phyloP scores from a whole-genome alignment of 306 rosid species.

The Lathyrus aphaca region DNA sequence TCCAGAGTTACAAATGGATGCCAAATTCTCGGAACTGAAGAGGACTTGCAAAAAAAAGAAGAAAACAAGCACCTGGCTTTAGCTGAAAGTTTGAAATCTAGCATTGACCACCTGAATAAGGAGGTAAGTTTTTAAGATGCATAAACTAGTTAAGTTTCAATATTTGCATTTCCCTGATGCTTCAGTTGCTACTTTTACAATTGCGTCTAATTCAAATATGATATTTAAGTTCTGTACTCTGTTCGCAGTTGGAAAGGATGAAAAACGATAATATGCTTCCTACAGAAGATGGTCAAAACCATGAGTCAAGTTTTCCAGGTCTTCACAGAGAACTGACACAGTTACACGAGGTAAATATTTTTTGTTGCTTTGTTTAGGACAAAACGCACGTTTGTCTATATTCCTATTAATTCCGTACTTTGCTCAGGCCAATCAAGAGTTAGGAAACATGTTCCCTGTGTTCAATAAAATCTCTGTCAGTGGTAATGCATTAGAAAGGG shows the following conservation, averaged over 20 bases:
- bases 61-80: conserved; percentile 61
- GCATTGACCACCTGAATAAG: conserved; percentile 73
- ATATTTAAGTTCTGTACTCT: conserved; percentile 38
- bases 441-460: conserved; percentile 72
- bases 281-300: conserved; percentile 50
- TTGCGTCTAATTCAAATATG: conserved; percentile 6
- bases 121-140: conserved; percentile 59
- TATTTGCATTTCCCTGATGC: conserved; percentile 19
- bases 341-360: conserved; percentile 67
- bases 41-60: conserved; percentile 49
- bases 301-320: conserved; percentile 60
- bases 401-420: conserved; percentile 36
- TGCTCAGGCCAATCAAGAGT: conserved; percentile 81
- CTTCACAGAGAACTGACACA: conserved; percentile 72
- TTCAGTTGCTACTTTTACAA: conserved; percentile 11
- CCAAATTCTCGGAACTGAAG: conserved; percentile 50
- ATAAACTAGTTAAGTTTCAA: conserved; percentile 12
- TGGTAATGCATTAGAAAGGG: conserved; percentile 93
- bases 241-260: conserved; percentile 87
- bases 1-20: conserved; percentile 47
- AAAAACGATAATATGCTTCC: conserved; percentile 70
- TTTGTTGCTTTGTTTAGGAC: conserved; percentile 29
- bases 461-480: conserved; percentile 61
- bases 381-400: conserved; percentile 20
- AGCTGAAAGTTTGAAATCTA: conserved; percentile 66